Evolutionary conservation across 495 filamentous ascomycete species (phyloP).

Genomic region (Venustampulla echinocandica): DNA sequence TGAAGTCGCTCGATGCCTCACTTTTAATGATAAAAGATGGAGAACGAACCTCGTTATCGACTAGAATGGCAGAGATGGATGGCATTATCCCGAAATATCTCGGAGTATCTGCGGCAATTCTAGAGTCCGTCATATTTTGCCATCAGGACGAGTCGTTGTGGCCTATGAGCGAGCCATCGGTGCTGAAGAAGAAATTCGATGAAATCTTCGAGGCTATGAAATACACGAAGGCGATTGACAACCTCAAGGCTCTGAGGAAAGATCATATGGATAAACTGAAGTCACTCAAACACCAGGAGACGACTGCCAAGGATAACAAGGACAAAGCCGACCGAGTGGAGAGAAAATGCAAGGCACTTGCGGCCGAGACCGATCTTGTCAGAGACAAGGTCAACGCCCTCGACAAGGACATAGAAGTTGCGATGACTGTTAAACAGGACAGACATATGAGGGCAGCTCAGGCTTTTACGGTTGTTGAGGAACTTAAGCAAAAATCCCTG

Average conservation of each 20-base stretch:
- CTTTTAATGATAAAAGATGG: slow-evolving; percentile 69
- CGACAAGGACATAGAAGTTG: slow-evolving; percentile 43
- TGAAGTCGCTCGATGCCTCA: slow-evolving; percentile 75
- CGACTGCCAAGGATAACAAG: slow-evolving; percentile 75
- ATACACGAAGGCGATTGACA: slow-evolving; percentile 95
- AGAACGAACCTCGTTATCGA: slow-evolving; percentile 69
- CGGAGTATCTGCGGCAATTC: slow-evolving; percentile 80
- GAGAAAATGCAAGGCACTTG: slow-evolving; percentile 52
- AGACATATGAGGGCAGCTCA: slow-evolving; percentile 36
- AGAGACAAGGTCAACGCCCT: slow-evolving; percentile 48
- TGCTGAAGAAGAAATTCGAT: slow-evolving; percentile 88
- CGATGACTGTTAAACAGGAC: slow-evolving; percentile 35
- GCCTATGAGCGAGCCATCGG: slow-evolving; percentile 86
- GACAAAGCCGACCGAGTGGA: slow-evolving; percentile 68
- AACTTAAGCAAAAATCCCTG: slow-evolving; percentile 66
- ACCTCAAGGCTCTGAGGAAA: slow-evolving; percentile 79
- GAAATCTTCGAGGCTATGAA: slow-evolving; percentile 96
- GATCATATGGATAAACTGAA: slow-evolving; percentile 66
- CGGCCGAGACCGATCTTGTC: slow-evolving; percentile 64
- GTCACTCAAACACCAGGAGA: slow-evolving; percentile 60
- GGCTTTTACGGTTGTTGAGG: slow-evolving; percentile 47
- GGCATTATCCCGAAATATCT: slow-evolving; percentile 76
- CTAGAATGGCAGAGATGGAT: slow-evolving; percentile 69
- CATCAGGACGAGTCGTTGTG: slow-evolving; percentile 97
- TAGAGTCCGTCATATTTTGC: slow-evolving; percentile 95